These are phyloP conservation scores for Colletotrichum sp. DNA, from an alignment of 2,329 filamentous ascomycete species.

Conservation along the genomic window DNA sequence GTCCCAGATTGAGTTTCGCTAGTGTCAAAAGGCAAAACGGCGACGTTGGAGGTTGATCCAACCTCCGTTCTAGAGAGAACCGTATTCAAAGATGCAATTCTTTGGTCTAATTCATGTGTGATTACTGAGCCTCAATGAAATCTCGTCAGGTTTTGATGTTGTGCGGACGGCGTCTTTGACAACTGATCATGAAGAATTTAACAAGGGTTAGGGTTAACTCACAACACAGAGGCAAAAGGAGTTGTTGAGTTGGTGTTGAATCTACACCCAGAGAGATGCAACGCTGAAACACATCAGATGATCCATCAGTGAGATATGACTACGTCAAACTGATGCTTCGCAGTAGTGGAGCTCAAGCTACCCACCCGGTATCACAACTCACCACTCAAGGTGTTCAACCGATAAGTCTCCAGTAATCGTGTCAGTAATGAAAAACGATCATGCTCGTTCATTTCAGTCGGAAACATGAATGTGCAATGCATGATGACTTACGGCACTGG, in stretches of 20 bases:
- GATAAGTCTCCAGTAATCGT: background rate
- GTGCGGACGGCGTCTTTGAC: background rate
- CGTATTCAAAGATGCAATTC: background rate
- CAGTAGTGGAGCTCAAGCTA: background rate
- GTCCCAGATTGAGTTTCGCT: background rate
- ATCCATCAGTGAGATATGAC: background rate
- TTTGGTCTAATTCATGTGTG: background rate
- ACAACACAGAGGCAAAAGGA: too few relatives aligned
- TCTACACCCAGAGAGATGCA: background rate
- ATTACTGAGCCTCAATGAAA: accelerated
- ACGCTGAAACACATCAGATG: accelerated
- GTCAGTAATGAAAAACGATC: background rate
- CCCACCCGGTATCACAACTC: background rate
- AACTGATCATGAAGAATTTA: background rate
- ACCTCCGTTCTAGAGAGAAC: background rate
- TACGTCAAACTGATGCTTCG: background rate
- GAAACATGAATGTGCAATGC: background rate
- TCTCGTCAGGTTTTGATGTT: accelerated
- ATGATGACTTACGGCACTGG: background rate
- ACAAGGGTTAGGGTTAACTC: background rate
- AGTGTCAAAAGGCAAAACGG: background rate
- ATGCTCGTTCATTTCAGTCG: accelerated
- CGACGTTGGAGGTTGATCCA: background rate
- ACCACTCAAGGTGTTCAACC: background rate
- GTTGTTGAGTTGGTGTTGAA: background rate